Conservation (phyloP, 2,329 filamentous ascomycete species). For the Epichloe aotearoae region DNA sequence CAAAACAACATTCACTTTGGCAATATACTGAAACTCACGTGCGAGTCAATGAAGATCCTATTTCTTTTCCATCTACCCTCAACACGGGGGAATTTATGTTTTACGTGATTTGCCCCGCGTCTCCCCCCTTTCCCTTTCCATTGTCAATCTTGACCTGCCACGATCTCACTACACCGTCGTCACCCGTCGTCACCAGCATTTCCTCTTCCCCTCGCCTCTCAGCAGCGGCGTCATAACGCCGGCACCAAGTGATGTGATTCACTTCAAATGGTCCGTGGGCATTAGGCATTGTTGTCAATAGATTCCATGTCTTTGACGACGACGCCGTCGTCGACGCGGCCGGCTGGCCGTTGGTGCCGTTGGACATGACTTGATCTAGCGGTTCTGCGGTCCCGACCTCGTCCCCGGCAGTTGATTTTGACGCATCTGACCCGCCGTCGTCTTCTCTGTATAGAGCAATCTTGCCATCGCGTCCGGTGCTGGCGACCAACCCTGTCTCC, state of each 20-base stretch:
- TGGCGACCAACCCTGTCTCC: constrained; percentile 65
- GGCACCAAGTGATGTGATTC: constrained; percentile 84
- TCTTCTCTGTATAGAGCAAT: constrained; percentile 67
- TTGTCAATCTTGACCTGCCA: constrained; percentile 46
- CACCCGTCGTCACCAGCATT: constrained; percentile 79
- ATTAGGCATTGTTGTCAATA: constrained; percentile 54
- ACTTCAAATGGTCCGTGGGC: constrained; percentile 89
- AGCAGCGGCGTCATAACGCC: constrained; percentile 53
- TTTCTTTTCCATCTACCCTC: background rate
- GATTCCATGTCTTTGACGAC: constrained; percentile 40
- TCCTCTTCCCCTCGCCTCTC: constrained; percentile 53
- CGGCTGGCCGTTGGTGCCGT: background rate
- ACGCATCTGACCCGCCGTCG: constrained; percentile 8
- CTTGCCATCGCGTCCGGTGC: constrained; percentile 73
- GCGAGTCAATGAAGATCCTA: background rate
- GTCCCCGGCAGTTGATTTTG: background rate
- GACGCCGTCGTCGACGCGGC: constrained; percentile 17
- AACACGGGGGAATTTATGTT: background rate
- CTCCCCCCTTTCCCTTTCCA: background rate
- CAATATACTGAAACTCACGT: background rate
- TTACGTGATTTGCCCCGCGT: background rate
- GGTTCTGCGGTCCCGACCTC: too few relatives aligned
- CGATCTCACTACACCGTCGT: constrained; percentile 76
- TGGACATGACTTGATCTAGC: constrained; percentile 8
- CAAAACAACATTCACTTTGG: too few relatives aligned